phyloP scores from a whole-genome alignment of 78 protist genomes.

The Neovahlkampfia damariscottae region DNA sequence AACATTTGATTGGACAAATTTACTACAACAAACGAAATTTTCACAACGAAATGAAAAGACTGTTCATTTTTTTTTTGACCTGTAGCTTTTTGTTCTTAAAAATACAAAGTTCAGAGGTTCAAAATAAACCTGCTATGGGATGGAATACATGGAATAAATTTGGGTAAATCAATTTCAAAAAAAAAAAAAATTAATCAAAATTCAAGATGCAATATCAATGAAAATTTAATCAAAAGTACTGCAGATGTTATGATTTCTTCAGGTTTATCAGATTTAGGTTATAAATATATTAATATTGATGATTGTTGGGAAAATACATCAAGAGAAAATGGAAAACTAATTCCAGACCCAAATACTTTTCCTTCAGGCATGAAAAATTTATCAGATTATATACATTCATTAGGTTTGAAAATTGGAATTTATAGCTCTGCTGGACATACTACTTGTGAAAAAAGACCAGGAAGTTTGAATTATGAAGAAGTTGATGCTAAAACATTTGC shows the following conservation, averaged over 20 bases:
- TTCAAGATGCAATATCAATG: conserved; percentile 68
- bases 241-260: conserved; percentile 43
- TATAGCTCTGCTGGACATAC: conserved; percentile 64
- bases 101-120: no score
- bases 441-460: conserved; percentile 49
- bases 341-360: conserved; percentile 52
- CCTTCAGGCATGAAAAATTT: conserved; percentile 60
- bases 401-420: conserved; percentile 63
- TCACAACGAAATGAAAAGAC: no score
- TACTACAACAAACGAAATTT: no score
- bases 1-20: no score
- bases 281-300: conserved; percentile 51
- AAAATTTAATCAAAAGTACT: conserved; percentile 28
- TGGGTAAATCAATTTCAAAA: no score
- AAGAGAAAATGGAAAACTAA: conserved; percentile 5
- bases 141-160: no score
- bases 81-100: no score
- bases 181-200: no score
- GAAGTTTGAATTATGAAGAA: conserved; percentile 14
- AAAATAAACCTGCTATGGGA: no score
- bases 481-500: conserved; percentile 38
- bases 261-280: conserved; percentile 59
- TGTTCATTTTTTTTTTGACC: no score
- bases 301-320: conserved; percentile 21
- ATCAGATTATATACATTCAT: conserved; percentile 52